Conservation (phyloP, 1,139 yeast species). For the Arxiozyma bovina region DNA sequence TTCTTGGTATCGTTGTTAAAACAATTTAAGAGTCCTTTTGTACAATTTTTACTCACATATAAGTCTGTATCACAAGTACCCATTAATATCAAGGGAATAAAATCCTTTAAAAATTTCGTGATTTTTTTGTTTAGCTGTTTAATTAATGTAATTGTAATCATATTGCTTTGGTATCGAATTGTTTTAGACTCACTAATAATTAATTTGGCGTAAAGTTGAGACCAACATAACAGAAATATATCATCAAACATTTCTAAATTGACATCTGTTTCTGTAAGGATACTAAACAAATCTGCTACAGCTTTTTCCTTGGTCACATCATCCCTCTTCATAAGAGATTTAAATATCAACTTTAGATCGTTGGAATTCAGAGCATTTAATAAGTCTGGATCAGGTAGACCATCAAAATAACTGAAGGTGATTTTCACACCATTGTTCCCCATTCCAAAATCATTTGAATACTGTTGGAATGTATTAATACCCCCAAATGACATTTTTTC, state of each 20-base stretch:
- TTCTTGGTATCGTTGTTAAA: conserved; percentile 42
- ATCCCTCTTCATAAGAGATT: conserved; percentile 68
- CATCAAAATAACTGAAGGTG: conserved; percentile 67
- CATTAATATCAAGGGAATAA: conserved; percentile 63
- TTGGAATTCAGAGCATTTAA: conserved; percentile 41
- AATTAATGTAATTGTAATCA: conserved; percentile 50
- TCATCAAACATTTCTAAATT: conserved; percentile 37
- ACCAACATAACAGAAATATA: conserved; percentile 55
- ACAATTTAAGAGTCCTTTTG: conserved; percentile 39
- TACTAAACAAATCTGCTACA: conserved; percentile 42
- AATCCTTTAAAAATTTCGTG: conserved; percentile 57
- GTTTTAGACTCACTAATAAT: conserved; percentile 60
- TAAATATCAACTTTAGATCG: conserved; percentile 57
- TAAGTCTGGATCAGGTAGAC: conserved; percentile 60
- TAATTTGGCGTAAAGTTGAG: conserved; percentile 72
- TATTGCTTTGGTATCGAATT: conserved; percentile 56
- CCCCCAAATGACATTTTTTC: conserved; percentile 28
- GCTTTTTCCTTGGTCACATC: conserved; percentile 80
- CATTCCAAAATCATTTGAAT: conserved; percentile 26
- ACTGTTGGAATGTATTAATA: conserved; percentile 22
- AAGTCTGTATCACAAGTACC: conserved; percentile 66
- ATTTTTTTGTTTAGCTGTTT: conserved; percentile 47
- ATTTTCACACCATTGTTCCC: conserved; percentile 53
- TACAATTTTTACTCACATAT: conserved; percentile 46
- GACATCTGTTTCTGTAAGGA: conserved; percentile 29